phyloP scores from a whole-genome alignment of 176 grass and related monocot species.

The Saccharum spontaneum region DNA sequence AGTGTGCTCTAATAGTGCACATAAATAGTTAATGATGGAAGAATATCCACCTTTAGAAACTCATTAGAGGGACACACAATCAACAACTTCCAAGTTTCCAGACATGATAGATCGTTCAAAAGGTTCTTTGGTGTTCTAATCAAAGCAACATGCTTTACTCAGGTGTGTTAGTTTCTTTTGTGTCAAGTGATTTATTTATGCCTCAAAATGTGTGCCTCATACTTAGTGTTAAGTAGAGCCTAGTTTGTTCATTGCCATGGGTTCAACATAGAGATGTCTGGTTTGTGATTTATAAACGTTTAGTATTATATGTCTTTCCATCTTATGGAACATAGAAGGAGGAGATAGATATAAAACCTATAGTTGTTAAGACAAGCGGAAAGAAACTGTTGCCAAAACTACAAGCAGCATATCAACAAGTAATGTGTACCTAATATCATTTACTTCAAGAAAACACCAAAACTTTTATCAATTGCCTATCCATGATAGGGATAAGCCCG shows the following conservation, averaged over 20 bases:
- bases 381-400: conserved; percentile 6
- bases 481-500: background rate
- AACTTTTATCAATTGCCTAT: background rate
- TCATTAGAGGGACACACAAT: conserved; percentile 4
- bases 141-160: background rate
- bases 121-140: conserved; percentile 4
- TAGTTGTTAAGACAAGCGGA: background rate
- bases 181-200: background rate
- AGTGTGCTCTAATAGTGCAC: conserved; percentile 5
- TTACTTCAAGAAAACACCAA: background rate
- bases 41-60: background rate
- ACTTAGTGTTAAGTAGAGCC: background rate
- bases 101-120: background rate
- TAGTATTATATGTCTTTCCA: background rate
- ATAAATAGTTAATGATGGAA: conserved; percentile 16
- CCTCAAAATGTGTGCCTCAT: background rate
- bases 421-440: background rate
- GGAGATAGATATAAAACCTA: background rate
- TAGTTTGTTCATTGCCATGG: background rate
- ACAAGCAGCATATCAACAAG: background rate
- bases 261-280: background rate
- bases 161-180: background rate
- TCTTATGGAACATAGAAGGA: background rate
- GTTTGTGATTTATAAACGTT: background rate
- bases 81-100: background rate